Evolutionary conservation across 2,329 filamentous ascomycete genomes (phyloP), one percentile per base, ranked within the genome.

Genomic region (Eutypella sp.): DNA sequence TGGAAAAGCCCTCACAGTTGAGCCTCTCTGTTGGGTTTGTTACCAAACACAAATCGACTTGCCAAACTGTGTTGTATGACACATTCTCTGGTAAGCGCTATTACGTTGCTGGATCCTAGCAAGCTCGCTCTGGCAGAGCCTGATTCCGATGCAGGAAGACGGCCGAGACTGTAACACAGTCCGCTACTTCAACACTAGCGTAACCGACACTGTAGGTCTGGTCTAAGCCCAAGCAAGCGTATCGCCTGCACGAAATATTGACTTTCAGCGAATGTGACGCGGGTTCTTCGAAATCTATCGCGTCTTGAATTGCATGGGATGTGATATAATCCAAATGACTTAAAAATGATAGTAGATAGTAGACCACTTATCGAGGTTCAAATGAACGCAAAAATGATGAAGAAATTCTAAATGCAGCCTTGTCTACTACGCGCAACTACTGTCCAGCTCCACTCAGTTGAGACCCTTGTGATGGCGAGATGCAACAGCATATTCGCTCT

Each of bases 21-120:
- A 33, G 29, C 20, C n/a, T 39, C 10, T 8, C 23, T 7, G 10
- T 9, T 22, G 7, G 36, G 19, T 22, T 39, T 38, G 19, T 20
- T 39, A 15, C 10, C 31, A 16, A 34, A 34, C 31, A 15, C 15
- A 34, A 16, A 16, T 16, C 31, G 31, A 34, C 15, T 34, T 15
- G 15, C 15, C 18, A 15, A 16, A 33, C 15, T 13, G 18, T 15
- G 7, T 34, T n/a, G 15, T 34, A 39, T 39, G 36, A 39, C 36
- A 39, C 36, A 39, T 24, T 20, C 23, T 39, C 36, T 24, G 36
- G 23, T 39, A 39, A 39, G 36, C 36, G 36, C 36, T 39, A 39
- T 39, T 39, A 39, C 36, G 36, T 24, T 24, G 18, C 36, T 24
- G 19, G n/a, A 22, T 19, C 36, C 36, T 39, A 13, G 29, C 16